These are phyloP conservation scores for Arthrobotrys conoides DNA, from an alignment of 2,329 filamentous ascomycete species.

Conservation along the genomic window DNA sequence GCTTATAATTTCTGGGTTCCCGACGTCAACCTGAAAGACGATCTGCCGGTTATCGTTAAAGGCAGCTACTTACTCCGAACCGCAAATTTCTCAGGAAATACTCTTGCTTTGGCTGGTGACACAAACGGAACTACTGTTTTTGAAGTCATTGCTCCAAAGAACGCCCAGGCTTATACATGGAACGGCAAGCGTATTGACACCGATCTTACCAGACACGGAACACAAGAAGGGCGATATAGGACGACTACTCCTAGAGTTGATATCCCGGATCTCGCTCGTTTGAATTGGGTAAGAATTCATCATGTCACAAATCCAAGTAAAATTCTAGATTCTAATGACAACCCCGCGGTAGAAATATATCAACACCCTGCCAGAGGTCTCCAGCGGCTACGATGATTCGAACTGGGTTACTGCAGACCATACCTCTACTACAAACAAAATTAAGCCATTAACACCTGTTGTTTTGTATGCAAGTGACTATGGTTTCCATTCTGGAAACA, in stretches of 20 bases:
- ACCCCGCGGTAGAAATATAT: constrained; percentile 71
- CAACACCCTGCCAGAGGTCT: constrained; percentile 79
- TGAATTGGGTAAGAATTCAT: constrained; percentile 70
- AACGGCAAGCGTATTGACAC: constrained; percentile 71
- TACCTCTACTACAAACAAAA: constrained; percentile 74
- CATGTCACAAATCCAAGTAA: background rate
- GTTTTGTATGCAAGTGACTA: constrained; percentile 80
- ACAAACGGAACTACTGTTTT: constrained; percentile 78
- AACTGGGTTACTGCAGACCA: constrained; percentile 76
- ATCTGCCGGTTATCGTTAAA: constrained; percentile 72
- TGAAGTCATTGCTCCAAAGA: constrained; percentile 75
- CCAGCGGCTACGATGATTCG: constrained; percentile 77
- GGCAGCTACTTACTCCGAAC: constrained; percentile 77
- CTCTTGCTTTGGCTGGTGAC: constrained; percentile 77
- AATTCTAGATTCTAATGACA: background rate
- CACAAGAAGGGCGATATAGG: constrained; percentile 71
- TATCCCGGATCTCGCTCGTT: constrained; percentile 73
- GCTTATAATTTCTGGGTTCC: constrained; percentile 80
- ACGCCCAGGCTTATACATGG: constrained; percentile 73
- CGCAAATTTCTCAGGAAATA: constrained; percentile 72
- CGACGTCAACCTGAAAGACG: constrained; percentile 67
- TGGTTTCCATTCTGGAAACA: constrained; percentile 78
- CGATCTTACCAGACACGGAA: constrained; percentile 69
- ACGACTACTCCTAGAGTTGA: constrained; percentile 71
- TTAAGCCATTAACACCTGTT: constrained; percentile 73